phyloP scores from a whole-genome alignment of 768 basidiomycete species.

The Cystobasidium tubakii region DNA sequence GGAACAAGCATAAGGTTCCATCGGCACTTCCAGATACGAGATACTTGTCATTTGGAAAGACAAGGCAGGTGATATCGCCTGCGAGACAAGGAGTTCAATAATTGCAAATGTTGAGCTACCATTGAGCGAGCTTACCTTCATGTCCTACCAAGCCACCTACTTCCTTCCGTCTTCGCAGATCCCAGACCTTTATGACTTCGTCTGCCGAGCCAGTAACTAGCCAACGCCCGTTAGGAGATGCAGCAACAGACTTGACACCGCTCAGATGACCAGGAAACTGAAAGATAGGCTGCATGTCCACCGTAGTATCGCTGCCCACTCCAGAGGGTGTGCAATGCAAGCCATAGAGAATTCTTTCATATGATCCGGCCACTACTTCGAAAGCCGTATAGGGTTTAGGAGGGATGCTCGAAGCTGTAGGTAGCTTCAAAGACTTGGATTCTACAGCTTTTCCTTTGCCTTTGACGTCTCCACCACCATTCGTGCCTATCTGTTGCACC shows the following conservation, averaged over 20 bases:
- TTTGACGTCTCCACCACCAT: not conserved
- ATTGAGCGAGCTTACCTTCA: slow-evolving; percentile 16
- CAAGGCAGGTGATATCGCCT: slow-evolving; percentile 87
- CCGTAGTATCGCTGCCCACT: slow-evolving; percentile 41
- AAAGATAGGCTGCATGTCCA: slow-evolving; percentile 68
- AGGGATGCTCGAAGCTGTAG: not conserved
- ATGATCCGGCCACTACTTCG: slow-evolving; percentile 84
- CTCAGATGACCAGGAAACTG: slow-evolving; percentile 96
- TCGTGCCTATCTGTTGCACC: not conserved
- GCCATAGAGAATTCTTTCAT: slow-evolving; percentile 79
- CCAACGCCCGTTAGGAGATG: slow-evolving; percentile 52
- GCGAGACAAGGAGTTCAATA: slow-evolving; percentile 20
- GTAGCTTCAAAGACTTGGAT: not conserved
- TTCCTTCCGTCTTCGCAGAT: slow-evolving; percentile 81
- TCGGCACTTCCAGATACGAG: slow-evolving; percentile 88
- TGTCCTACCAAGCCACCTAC: slow-evolving; percentile 87
- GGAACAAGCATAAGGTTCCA: slow-evolving; percentile 80
- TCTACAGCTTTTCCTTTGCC: slow-evolving; percentile 1
- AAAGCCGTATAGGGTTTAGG: slow-evolving; percentile 55
- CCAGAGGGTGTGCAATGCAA: slow-evolving; percentile 38
- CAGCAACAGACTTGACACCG: slow-evolving; percentile 81
- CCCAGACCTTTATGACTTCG: slow-evolving; percentile 96
- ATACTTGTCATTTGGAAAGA: slow-evolving; percentile 81
- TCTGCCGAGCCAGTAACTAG: slow-evolving; percentile 74
- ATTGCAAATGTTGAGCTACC: not conserved